These are phyloP conservation scores for Epicoccum sorghinum DNA, from an alignment of 2,329 filamentous ascomycete species.

Conservation along the genomic window DNA sequence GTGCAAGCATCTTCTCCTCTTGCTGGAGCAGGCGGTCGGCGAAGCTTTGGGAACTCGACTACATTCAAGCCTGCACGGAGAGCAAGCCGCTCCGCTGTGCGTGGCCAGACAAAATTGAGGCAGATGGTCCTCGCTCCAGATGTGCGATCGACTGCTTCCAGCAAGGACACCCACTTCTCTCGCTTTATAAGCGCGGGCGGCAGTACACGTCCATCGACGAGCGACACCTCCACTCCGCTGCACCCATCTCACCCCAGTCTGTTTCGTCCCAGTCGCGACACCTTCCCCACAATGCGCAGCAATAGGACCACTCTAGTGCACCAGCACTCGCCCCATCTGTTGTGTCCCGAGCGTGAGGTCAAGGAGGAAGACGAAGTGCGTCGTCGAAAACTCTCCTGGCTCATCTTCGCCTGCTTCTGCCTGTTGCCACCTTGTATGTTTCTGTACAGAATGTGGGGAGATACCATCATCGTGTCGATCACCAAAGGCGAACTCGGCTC, in stretches of 20 bases:
- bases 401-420: conserved; percentile 42
- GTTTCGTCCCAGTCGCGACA: conserved; percentile 21
- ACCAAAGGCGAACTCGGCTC: conserved; percentile 40
- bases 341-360: conserved; percentile 34
- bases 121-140: conserved; percentile 43
- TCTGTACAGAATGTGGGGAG: conserved; percentile 44
- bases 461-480: conserved; percentile 36
- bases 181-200: conserved; percentile 22
- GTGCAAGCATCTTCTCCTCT: conserved; percentile 19
- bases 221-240: conserved; percentile 39
- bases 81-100: conserved; percentile 37
- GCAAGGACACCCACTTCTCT: conserved; percentile 27
- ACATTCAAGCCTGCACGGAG: conserved; percentile 27
- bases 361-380: conserved; percentile 34
- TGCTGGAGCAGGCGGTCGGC: conserved; percentile 14
- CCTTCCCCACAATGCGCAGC: conserved; percentile 16
- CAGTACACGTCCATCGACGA: conserved; percentile 39
- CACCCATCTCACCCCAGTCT: conserved; percentile 21
- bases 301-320: conserved; percentile 2
- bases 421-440: conserved; percentile 45
- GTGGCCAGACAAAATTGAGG: conserved; percentile 42
- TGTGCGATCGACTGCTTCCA: conserved; percentile 26
- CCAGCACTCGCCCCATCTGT: conserved; percentile 37
- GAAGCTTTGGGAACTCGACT: conserved; percentile 23
- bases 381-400: conserved; percentile 40